A percentile compares a stretch with the other conserved stretches of the same genome.
phyloP scores from a whole-genome alignment of 108 stramenopile species.

The Nannochloropsis oceanica region DNA sequence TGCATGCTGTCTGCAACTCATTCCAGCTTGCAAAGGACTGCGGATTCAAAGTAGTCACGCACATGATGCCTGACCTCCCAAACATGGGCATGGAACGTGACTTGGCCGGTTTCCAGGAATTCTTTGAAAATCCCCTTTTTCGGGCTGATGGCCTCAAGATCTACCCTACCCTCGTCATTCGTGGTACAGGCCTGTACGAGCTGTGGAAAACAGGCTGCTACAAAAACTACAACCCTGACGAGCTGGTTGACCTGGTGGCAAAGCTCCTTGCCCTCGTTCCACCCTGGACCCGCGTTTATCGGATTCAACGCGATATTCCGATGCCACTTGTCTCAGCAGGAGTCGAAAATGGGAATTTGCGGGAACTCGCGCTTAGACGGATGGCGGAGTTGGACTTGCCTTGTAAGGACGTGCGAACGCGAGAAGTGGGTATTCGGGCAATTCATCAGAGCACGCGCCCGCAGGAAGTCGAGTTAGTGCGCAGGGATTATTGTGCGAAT shows the following conservation, averaged over 20 bases:
- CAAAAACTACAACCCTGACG: conserved; percentile 79
- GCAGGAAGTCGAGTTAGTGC: conserved; percentile 77
- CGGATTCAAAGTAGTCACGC: conserved; percentile 87
- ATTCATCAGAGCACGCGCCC: conserved; percentile 71
- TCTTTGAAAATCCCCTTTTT: conserved; percentile 80
- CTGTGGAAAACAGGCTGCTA: conserved; percentile 77
- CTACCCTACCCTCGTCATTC: conserved; percentile 87
- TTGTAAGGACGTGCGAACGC: conserved; percentile 77
- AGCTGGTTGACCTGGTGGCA: conserved; percentile 77
- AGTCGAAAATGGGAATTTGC: conserved; percentile 82
- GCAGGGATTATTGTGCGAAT: conserved; percentile 76
- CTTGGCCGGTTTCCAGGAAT: conserved; percentile 66
- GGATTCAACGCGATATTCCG: conserved; percentile 90
- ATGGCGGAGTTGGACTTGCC: conserved; percentile 68
- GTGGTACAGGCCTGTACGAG: conserved; percentile 87
- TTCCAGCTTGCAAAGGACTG: conserved; percentile 87
- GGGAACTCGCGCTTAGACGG: conserved; percentile 63
- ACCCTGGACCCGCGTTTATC: conserved; percentile 87
- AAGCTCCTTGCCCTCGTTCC: conserved; percentile 70
- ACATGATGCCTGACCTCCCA: conserved; percentile 91
- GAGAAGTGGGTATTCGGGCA: conserved; percentile 87
- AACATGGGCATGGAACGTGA: conserved; percentile 82
- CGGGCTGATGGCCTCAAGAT: conserved; percentile 83
- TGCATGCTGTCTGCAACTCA: conserved; percentile 70
- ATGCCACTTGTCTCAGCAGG: conserved; percentile 86